Base-by-base conservation (phyloP, 163 green algal genomes). In the Volvox carteri region DNA sequence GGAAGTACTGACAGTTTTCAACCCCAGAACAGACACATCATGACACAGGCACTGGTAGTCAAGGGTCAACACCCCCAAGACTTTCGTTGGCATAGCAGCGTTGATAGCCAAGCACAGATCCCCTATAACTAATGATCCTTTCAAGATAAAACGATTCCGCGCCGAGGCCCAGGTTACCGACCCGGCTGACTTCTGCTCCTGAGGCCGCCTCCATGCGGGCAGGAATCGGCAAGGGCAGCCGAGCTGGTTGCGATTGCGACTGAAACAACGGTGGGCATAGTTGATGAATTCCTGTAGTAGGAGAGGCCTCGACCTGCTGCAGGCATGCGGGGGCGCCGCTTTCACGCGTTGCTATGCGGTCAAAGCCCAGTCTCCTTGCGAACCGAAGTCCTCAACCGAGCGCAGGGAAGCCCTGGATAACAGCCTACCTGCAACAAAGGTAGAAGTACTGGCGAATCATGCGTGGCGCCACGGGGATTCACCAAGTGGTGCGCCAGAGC, bases 261-360 rank as follows among this genome's bases (percentile, higher is more conserved):
- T 89, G 84, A 30, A 89, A 89, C 28, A 89, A 58, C 84, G 84
- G 84, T 28, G 84, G 84, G 39, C 72, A 84, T n/a, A 89, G 52
- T 48, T 89, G 70, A n/a, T 89, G 84, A 28, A 89, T 89, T 16
- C 84, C 84, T 18, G 84, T 89, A 18, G 84, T 89, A 67, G 84
- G 84, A 52, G 84, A 89, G 30, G 84, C 72, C 84, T 89, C 84
- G n/a, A 89, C 84, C 84, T 89, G 84, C 84, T 89, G 83, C 33
- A 56, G 33, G 81, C 65, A 46, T 46, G 33, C 33, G 48, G 48
- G 81, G 46, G 65, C 65, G 46, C 65, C 48, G 68, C 65, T 87
- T 80, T 87, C 65, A 72, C 65, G 46, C 46, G 35, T 56, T 72
- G 44, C 35, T 46, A 72, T 80, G 68, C 81, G 81, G 81, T 87